These are phyloP conservation scores for Sphagnum contortum DNA, from an alignment of 225 moss, liverwort and hornwort species.

Conservation along the genomic window DNA sequence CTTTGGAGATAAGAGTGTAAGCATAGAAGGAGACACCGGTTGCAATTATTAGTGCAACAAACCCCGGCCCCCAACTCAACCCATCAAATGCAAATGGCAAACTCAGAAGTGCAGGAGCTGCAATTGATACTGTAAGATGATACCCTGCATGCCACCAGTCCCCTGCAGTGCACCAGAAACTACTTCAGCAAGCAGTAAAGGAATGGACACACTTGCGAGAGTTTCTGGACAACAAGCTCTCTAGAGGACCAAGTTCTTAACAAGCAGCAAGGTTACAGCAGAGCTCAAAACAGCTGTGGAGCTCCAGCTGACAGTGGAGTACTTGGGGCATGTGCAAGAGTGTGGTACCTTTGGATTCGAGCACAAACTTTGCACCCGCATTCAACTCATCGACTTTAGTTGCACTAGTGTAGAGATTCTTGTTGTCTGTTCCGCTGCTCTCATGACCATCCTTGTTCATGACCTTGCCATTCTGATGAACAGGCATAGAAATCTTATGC, in stretches of 20 bases:
- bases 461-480: no score
- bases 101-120: constrained; percentile 37
- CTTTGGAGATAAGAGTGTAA: constrained; percentile 35
- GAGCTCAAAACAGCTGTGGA: background rate
- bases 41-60: constrained; percentile 22
- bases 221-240: background rate
- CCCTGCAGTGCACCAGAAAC: constrained; percentile 18
- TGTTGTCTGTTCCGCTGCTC: no score
- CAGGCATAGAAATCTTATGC: no score
- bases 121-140: constrained; percentile 46
- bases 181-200: background rate
- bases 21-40: constrained; percentile 47
- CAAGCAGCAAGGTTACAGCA: background rate
- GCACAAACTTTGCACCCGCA: constrained; percentile 41
- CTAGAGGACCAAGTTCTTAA: background rate
- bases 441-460: no score
- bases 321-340: background rate
- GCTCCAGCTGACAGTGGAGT: background rate
- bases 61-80: constrained; percentile 37
- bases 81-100: constrained; percentile 39
- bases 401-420: no score
- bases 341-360: constrained; percentile 45
- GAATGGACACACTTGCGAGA: background rate
- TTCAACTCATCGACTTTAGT: constrained; percentile 2
- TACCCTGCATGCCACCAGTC: constrained; percentile 53